These are phyloP conservation scores for Yamadazyma epiphylla DNA, from an alignment of 1,139 yeast species.

Conservation along the genomic window DNA sequence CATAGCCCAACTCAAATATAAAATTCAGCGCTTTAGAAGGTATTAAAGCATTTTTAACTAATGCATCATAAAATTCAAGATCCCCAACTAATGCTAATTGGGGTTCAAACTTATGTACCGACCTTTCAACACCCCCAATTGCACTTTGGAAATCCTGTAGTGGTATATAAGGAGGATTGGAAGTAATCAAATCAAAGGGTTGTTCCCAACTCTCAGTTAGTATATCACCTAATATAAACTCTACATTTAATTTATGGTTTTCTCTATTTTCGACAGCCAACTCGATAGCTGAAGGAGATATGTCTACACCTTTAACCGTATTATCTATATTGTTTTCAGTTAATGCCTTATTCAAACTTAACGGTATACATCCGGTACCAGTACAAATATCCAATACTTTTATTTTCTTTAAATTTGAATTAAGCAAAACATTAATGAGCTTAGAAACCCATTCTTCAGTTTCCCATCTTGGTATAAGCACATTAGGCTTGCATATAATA, in stretches of 20 bases:
- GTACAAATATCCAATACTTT: slow-evolving; percentile 72
- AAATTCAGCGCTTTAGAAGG: slow-evolving; percentile 37
- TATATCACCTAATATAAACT: slow-evolving; percentile 22
- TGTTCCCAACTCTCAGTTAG: slow-evolving; percentile 11
- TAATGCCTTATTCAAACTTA: slow-evolving; percentile 42
- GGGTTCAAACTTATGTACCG: slow-evolving; percentile 77
- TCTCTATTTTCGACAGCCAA: slow-evolving; percentile 47
- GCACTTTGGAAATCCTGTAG: slow-evolving; percentile 32
- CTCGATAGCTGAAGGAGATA: slow-evolving; percentile 49
- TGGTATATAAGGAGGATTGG: slow-evolving; percentile 92
- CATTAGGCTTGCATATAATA: slow-evolving; percentile 58
- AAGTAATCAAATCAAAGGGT: slow-evolving; percentile 51
- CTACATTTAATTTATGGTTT: slow-evolving; percentile 11
- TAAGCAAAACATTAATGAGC: background rate
- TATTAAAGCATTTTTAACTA: slow-evolving; percentile 41
- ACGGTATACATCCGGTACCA: slow-evolving; percentile 86
- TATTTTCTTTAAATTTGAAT: slow-evolving; percentile 8
- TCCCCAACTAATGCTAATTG: slow-evolving; percentile 72
- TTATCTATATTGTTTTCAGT: slow-evolving; percentile 10
- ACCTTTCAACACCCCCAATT: slow-evolving; percentile 39
- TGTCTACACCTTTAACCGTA: slow-evolving; percentile 53
- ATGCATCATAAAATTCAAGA: slow-evolving; percentile 60
- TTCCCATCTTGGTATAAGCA: slow-evolving; percentile 90
- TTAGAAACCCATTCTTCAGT: slow-evolving; percentile 81
- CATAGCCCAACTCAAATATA: slow-evolving; percentile 41